Percentiles rank a stretch among this genome's conserved stretches.
Conservation (phyloP, 1,139 yeast genomes). For the Suhomyces taliae region DNA sequence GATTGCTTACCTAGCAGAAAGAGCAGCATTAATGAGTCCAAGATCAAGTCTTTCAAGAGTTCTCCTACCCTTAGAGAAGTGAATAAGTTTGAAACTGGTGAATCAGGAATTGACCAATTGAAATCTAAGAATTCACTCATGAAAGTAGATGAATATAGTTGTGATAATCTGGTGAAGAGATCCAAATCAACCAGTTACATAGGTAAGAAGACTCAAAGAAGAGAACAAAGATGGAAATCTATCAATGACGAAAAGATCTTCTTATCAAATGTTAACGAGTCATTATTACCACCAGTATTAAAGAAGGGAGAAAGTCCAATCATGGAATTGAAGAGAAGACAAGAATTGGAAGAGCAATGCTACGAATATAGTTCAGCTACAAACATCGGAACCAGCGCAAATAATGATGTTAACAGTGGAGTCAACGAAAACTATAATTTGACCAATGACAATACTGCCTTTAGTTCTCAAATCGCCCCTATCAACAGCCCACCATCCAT, state of each 20-base stretch:
- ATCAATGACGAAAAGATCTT: constrained; percentile 34
- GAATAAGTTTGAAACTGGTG: not conserved
- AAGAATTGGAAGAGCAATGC: constrained; percentile 10
- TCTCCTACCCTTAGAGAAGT: constrained; percentile 3
- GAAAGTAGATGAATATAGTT: constrained; percentile 7
- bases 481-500: not conserved
- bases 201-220: constrained; percentile 14
- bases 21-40: not conserved
- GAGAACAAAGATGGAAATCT: constrained; percentile 30
- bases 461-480: not conserved
- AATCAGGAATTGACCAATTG: constrained; percentile 1
- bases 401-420: no score
- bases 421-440: no score
- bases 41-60: constrained; percentile 6
- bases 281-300: constrained; percentile 38
- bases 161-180: constrained; percentile 15
- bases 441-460: no score
- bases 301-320: constrained; percentile 37
- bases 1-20: not conserved
- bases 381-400: not conserved
- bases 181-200: constrained; percentile 30
- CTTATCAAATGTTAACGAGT: constrained; percentile 32
- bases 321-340: constrained; percentile 28
- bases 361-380: not conserved
- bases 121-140: constrained; percentile 9